A percentile compares a stretch with the other conserved stretches of the same genome.
phyloP scores from a whole-genome alignment of 352 stramenopile species.

The Aphanomyces astaci region DNA sequence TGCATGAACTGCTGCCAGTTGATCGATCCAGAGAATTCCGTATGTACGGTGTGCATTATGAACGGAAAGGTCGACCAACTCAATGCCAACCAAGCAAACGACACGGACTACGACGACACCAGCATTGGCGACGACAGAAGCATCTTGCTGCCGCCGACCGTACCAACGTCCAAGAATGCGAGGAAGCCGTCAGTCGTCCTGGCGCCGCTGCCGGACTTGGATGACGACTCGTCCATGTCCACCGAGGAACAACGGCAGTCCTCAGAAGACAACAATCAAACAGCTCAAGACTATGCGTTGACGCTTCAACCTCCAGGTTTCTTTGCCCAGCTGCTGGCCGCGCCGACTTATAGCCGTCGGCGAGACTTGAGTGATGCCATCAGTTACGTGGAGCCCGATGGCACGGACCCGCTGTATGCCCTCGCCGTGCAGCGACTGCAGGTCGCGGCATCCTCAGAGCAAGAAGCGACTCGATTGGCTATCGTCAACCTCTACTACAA shows the following conservation, averaged over 20 bases:
- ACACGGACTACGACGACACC: not conserved
- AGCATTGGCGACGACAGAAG: not conserved
- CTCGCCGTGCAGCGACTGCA: not conserved
- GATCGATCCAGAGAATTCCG: not conserved
- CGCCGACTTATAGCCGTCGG: not conserved
- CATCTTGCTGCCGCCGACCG: no score
- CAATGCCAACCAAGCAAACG: not conserved
- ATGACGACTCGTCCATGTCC: not conserved
- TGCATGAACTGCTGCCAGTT: constrained; percentile 20
- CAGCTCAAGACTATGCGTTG: no score
- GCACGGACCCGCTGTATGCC: not conserved
- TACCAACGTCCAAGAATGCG: not conserved
- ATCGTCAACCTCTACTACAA: constrained; percentile 6
- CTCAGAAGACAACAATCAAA: not conserved
- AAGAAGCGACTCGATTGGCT: constrained; percentile 15
- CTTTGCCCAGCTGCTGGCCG: constrained; percentile 1
- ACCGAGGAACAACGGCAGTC: not conserved
- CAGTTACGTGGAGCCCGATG: not conserved
- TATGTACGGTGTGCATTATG: constrained; percentile 2
- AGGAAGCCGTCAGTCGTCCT: not conserved
- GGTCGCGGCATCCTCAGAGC: not conserved
- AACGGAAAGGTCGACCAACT: not conserved
- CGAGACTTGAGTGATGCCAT: no score
- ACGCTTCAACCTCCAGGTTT: constrained; percentile 9
- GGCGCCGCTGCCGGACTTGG: not conserved